Evolutionary conservation across 306 rosid genomes (phyloP), one percentile per base, ranked within the genome.

Genomic region (Cucumis cinereus): DNA sequence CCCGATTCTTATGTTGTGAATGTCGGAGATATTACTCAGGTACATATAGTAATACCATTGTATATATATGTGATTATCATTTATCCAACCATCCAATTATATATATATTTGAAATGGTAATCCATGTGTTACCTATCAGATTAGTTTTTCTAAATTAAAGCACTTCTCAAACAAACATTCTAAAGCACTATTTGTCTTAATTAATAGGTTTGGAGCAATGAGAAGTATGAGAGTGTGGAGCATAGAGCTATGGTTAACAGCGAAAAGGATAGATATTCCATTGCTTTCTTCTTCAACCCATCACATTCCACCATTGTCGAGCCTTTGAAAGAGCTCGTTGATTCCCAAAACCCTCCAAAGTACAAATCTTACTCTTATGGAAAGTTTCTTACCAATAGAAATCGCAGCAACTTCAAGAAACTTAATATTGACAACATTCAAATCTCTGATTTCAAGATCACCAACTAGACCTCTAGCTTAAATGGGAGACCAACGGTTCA

Each of bases 171-270:
- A 30, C 35, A 30, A 30, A 30, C 35, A 30, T 30, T 30, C 35
- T 30, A 30, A 30, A 41, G 12, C 13, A 12, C 15, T 49, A 1
- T 16, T 16, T 15, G 0, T 15, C 0, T 9, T 50, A 1, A 16
- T 50, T 50, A 3, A 4, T 5, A 50, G 98, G 96, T 89, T 43
- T 92, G 96, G 96, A 91, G 88, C 80, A 91, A 89, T 80, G 89
- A 85, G 15, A 83, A 22, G 8, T 91, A 87, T 74, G 87, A 90
- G 63, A 91, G 93, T 72, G 88, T 81, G 54, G 93, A 89, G 50
- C 97, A 92, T 57, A 89, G 90, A 62, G 93, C 73, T 62, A 50
- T 81, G 74, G 86, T 85, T 60, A 86, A 86, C 82, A 17, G 84
- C 4, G 80, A 86, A 16, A 83, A 24, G 74, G 88, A 87, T 45